Conservation (phyloP, 768 basidiomycete species). For the Mycena vulgaris region DNA sequence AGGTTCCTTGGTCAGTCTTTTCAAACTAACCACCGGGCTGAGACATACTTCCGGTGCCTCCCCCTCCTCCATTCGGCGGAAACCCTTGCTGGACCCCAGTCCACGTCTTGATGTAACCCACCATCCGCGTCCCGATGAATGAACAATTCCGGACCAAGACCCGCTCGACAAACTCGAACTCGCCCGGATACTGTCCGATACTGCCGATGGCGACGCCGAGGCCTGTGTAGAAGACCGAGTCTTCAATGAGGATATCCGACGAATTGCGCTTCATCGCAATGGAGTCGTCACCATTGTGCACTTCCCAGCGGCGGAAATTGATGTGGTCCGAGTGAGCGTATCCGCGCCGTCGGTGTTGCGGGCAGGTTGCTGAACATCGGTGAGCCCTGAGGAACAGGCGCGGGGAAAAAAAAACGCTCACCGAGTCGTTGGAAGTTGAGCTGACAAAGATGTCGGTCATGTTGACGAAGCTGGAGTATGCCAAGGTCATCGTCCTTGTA, state of each 20-base stretch:
- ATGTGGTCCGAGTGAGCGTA: slow-evolving; percentile 56
- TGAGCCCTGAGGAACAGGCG: neutral
- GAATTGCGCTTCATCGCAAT: slow-evolving; percentile 59
- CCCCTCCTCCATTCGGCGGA: slow-evolving; percentile 55
- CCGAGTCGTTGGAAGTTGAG: slow-evolving; percentile 52
- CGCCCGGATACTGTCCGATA: slow-evolving; percentile 54
- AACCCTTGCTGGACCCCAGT: slow-evolving; percentile 49
- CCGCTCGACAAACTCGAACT: slow-evolving; percentile 48
- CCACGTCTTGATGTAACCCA: slow-evolving; percentile 55
- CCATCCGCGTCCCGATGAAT: slow-evolving; percentile 43
- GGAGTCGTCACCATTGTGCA: slow-evolving; percentile 57
- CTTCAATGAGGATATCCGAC: slow-evolving; percentile 57
- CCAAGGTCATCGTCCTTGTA: slow-evolving; percentile 51
- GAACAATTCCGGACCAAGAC: slow-evolving; percentile 47
- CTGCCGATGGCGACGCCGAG: slow-evolving; percentile 58
- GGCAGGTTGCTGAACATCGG: slow-evolving; percentile 41
- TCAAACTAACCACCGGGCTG: neutral
- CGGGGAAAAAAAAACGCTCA: slow-evolving; percentile 24
- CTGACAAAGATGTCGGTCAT: slow-evolving; percentile 58
- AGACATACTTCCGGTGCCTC: slow-evolving; percentile 46
- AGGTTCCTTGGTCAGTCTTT: neutral
- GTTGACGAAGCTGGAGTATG: slow-evolving; percentile 51
- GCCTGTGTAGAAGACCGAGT: slow-evolving; percentile 54
- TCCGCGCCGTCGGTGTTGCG: slow-evolving; percentile 58
- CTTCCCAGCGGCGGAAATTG: slow-evolving; percentile 55